Base-by-base conservation (phyloP, 169 alveolate species). In the Prorocentrum cordatum region DNA sequence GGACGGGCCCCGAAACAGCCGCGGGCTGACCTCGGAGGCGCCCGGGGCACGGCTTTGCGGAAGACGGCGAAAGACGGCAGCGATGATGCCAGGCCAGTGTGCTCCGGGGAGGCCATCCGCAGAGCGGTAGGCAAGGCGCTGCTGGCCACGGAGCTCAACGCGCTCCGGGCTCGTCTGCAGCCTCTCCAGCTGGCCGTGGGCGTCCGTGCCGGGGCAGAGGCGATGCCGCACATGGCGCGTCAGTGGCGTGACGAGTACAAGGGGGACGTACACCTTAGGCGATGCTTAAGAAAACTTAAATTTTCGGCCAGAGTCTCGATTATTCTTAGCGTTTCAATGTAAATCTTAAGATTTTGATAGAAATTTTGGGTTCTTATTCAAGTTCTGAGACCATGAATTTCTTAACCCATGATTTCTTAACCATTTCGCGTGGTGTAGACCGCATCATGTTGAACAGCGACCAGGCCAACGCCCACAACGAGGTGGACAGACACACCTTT, bases 141-240 rank as follows among this genome's bases (percentile, higher is more conserved):
- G 12, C 61, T 68, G 61, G 38, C 38, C 16, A 20, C 61, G 5
- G 79, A 36, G 24, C 27, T 68, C n/a, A 33, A 31, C 12, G 36
- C 79, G 1, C 36, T 68, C 24, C 58, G 79, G 47, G 61, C 47
- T 20, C 79, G 36, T 29, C n/a, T 68, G 16, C 36, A n/a, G 26
- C 36, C 79, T 24, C 61, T n/a, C 61, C 79, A 68, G 36, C 61
- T 68, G 16, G 79, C 79, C 61, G 79, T 68, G 20, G 79, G 79
- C 10, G 59, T 68, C 38, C 32, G 32, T 20, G 47, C 79, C 2
- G 62, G 83, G 0, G 83, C 42, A 26, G 83, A 70, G 29, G 45
- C 18, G 9, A 39, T 42, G 64, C 83, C 83, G n/a, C 83, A 70
- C 42, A 7, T 70, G 38, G 39, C 3, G 26, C 39, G 64, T n/a